A percentile compares a stretch with the other conserved stretches of the same genome.
Evolutionary conservation across 441 rosid species (phyloP).

Genomic region (Aquilaria agallochum): DNA sequence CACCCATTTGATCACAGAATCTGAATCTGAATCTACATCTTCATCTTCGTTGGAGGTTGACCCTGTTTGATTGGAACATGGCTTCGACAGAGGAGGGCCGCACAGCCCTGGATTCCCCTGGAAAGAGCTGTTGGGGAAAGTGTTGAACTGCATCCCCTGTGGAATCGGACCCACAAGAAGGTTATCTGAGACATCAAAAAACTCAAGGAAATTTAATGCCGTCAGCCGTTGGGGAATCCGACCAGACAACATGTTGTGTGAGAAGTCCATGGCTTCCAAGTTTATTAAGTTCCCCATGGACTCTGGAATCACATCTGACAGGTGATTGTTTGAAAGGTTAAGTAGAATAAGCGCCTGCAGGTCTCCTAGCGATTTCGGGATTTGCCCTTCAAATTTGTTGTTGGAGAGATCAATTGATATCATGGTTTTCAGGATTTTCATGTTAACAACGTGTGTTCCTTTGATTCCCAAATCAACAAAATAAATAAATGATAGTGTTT

Average conservation of each 20-base stretch:
- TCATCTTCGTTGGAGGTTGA: too few relatives aligned
- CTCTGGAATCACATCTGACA: slow-evolving; percentile 19
- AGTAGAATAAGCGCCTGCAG: slow-evolving; percentile 24
- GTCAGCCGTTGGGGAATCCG: slow-evolving; percentile 28
- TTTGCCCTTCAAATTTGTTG: slow-evolving; percentile 26
- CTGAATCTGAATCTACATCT: too few relatives aligned
- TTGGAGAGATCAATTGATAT: slow-evolving; percentile 22
- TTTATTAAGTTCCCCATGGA: slow-evolving; percentile 14
- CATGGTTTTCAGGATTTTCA: slow-evolving; percentile 6
- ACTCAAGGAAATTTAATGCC: slow-evolving; percentile 10
- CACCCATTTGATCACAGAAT: too few relatives aligned
- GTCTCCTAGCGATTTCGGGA: slow-evolving; percentile 19
- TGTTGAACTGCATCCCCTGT: too few relatives aligned
- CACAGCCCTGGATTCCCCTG: too few relatives aligned
- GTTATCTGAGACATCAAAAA: slow-evolving; percentile 27
- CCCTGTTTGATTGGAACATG: too few relatives aligned
- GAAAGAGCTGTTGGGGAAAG: too few relatives aligned
- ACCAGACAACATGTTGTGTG: slow-evolving; percentile 23
- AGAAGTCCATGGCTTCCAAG: slow-evolving; percentile 34
- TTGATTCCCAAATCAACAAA: slow-evolving; percentile 27
- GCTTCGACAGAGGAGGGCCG: too few relatives aligned
- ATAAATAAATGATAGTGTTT: too few relatives aligned
- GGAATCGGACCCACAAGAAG: slow-evolving; percentile 23
- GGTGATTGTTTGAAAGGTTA: slow-evolving; percentile 32
- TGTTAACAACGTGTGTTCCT: slow-evolving; percentile 16